Percentiles rank a stretch among this genome's conserved stretches.
phyloP scores from a whole-genome alignment of 2,329 filamentous ascomycete genomes.

The Clathrospora elynae region DNA sequence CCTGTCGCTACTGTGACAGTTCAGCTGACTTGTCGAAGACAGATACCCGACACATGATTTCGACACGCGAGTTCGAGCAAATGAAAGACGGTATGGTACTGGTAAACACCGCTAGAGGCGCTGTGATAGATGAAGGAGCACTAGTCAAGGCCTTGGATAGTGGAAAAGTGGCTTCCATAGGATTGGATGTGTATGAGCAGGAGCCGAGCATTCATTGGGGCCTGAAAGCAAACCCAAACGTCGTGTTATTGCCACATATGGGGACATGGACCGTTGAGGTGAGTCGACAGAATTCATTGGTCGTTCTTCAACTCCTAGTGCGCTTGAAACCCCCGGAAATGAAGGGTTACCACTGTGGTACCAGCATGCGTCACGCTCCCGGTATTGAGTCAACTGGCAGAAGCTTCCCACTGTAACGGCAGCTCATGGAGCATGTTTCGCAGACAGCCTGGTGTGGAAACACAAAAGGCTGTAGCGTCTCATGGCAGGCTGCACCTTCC shows the following conservation, averaged over 20 bases:
- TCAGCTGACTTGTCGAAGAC: constrained; percentile 39
- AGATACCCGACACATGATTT: constrained; percentile 77
- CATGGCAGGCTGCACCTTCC: too few species aligned
- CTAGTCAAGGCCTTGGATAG: constrained; percentile 73
- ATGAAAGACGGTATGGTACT: constrained; percentile 81
- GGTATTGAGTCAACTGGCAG: too few species aligned
- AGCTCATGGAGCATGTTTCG: too few species aligned
- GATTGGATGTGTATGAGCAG: constrained; percentile 82
- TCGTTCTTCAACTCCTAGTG: too few species aligned
- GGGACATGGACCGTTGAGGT: constrained; percentile 87
- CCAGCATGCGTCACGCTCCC: too few species aligned
- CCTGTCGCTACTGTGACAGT: too few species aligned
- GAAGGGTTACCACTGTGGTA: too few species aligned
- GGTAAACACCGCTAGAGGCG: constrained; percentile 82
- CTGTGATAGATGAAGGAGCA: constrained; percentile 80
- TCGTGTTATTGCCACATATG: constrained; percentile 82
- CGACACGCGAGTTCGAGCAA: constrained; percentile 68
- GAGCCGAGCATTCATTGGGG: constrained; percentile 78
- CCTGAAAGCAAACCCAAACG: constrained; percentile 70
- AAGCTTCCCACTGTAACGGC: too few species aligned
- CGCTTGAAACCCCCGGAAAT: too few species aligned
- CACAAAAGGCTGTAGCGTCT: too few species aligned
- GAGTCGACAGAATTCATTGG: too few species aligned
- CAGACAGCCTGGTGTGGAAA: too few species aligned
- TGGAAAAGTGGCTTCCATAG: constrained; percentile 71